phyloP scores from a whole-genome alignment of 2,329 filamentous ascomycete genomes.

The Fusarium sp. region DNA sequence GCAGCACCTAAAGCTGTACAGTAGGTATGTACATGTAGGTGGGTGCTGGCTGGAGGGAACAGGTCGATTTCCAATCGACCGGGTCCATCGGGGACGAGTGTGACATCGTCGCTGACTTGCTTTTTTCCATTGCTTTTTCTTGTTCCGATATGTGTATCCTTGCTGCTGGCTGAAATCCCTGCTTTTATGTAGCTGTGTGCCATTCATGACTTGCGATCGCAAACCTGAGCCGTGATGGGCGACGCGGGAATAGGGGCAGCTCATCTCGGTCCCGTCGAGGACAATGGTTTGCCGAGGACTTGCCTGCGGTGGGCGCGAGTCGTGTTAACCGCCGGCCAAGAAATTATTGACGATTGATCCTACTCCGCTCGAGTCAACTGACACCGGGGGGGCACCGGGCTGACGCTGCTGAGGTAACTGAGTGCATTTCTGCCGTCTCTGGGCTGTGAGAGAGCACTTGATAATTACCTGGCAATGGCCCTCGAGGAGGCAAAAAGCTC shows the following conservation, averaged over 20 bases:
- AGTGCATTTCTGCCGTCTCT: constrained; percentile 8
- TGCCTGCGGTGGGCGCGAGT: background rate
- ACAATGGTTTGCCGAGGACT: constrained; percentile 1
- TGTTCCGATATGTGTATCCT: background rate
- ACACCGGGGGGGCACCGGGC: background rate
- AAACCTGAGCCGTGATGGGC: background rate
- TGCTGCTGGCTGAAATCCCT: constrained; percentile 6
- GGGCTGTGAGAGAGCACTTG: background rate
- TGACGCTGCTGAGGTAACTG: background rate
- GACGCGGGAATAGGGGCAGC: background rate
- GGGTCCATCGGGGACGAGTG: background rate
- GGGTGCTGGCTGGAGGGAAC: background rate
- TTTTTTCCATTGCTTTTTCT: constrained; percentile 11
- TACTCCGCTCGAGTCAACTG: constrained; percentile 10
- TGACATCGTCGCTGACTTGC: constrained; percentile 1
- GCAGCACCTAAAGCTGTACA: background rate
- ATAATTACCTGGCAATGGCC: constrained; percentile 5
- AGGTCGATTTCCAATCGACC: constrained; percentile 8
- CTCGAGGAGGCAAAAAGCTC: constrained; percentile 11
- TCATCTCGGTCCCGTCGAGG: constrained; percentile 3
- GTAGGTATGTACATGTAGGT: background rate
- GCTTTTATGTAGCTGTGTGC: background rate
- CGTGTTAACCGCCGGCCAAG: constrained; percentile 7
- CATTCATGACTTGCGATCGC: background rate
- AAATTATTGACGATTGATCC: constrained; percentile 4